Evolutionary conservation across 2,329 filamentous ascomycete genomes (phyloP).

Genomic region (Fusarium veterinarium): DNA sequence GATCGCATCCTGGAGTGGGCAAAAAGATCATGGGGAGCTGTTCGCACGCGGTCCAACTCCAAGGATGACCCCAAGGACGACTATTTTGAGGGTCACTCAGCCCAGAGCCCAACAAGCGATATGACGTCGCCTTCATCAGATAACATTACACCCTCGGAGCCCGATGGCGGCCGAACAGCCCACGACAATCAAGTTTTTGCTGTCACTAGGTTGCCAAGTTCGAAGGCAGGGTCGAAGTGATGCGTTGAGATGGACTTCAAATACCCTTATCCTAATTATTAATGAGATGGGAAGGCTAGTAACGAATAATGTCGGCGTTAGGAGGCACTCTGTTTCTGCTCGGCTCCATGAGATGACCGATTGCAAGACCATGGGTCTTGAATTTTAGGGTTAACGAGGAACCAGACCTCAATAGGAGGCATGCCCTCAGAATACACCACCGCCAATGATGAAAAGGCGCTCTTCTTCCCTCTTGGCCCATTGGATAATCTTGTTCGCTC

Average conservation of each 20-base stretch:
- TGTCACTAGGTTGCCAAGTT: conserved; percentile 25
- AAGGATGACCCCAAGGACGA: conserved; percentile 39
- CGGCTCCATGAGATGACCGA: conserved; percentile 30
- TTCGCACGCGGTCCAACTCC: conserved; percentile 40
- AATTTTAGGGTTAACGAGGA: conserved; percentile 36
- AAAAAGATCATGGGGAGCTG: conserved; percentile 47
- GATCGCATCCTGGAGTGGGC: conserved; percentile 51
- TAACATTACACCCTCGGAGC: conserved; percentile 29
- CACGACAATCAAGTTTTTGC: conserved; percentile 23
- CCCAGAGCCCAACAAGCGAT: conserved; percentile 33
- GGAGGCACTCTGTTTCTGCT: conserved; percentile 30
- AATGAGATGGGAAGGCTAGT: conserved; percentile 28
- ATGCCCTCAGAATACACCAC: conserved; percentile 77
- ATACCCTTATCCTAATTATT: conserved; percentile 14
- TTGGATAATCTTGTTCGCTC: conserved; percentile 88
- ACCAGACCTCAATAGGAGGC: conserved; percentile 33
- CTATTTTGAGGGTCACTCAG: conserved; percentile 34
- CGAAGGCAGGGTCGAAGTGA: conserved; percentile 26
- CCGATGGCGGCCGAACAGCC: conserved; percentile 15
- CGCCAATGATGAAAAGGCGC: conserved; percentile 94
- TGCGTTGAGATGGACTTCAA: neutral
- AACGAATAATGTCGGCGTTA: conserved; percentile 44
- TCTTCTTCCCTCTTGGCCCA: conserved; percentile 95
- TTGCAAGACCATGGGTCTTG: conserved; percentile 25
- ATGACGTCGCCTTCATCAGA: conserved; percentile 30